A percentile compares a stretch with the other conserved stretches of the same genome.
Conservation (phyloP, 345 rosid genomes). For the Ricinus communis region DNA sequence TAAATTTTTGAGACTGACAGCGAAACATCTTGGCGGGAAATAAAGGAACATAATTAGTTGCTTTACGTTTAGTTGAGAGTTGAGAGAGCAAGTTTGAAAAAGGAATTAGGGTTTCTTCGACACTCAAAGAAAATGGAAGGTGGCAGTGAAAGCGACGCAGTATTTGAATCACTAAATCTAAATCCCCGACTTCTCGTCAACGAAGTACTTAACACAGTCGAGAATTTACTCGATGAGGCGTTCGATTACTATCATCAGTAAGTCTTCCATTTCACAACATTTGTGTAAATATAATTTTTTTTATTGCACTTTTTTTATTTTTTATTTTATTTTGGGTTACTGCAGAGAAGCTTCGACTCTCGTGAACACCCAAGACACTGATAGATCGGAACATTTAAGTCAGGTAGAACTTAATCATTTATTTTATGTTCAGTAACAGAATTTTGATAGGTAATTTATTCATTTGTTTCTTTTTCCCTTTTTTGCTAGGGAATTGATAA, state of each 20-base stretch:
- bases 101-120: not conserved
- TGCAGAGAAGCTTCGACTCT: slow-evolving; percentile 59
- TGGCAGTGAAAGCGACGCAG: slow-evolving; percentile 54
- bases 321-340: not conserved
- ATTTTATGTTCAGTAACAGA: too few relatives aligned
- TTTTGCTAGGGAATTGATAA: not conserved
- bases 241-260: slow-evolving; percentile 60
- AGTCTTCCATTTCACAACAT: not conserved
- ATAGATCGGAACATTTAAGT: slow-evolving; percentile 47
- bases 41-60: not conserved
- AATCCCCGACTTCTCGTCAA: slow-evolving; percentile 77
- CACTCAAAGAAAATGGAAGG: slow-evolving; percentile 53
- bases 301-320: not conserved
- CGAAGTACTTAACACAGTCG: slow-evolving; percentile 66
- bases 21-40: not conserved
- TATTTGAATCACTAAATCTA: slow-evolving; percentile 58
- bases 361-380: slow-evolving; percentile 45
- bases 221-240: slow-evolving; percentile 60
- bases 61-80: too few relatives aligned
- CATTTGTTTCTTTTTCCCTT: not conserved
- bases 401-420: slow-evolving; percentile 35
- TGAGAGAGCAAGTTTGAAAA: too few relatives aligned
- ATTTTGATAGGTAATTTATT: too few relatives aligned
- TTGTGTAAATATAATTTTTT: not conserved
- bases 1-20: too few relatives aligned